phyloP scores from a whole-genome alignment of 768 basidiomycete species.

The Tylopilus plumbeoviolaceoides region DNA sequence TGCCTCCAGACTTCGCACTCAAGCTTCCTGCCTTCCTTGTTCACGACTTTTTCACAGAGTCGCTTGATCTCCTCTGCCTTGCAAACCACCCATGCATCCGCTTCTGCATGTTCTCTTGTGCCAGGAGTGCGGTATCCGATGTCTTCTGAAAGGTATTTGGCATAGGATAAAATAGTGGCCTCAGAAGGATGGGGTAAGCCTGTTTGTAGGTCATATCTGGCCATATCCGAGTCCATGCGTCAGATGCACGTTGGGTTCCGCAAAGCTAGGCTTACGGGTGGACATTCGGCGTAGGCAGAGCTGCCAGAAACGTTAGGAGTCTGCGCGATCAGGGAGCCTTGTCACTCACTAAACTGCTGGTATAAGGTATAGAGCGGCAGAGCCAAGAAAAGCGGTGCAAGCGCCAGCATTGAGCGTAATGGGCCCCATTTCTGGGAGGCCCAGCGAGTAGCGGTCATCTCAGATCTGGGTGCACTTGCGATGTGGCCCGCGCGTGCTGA shows the following conservation, averaged over 20 bases:
- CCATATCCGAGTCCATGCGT: too few species aligned
- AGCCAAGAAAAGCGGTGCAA: constrained; percentile 52
- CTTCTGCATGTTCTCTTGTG: constrained; percentile 80
- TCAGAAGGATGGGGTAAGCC: constrained; percentile 70
- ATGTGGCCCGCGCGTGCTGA: background rate
- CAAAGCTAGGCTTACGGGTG: constrained; percentile 40
- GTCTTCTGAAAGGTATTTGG: constrained; percentile 71
- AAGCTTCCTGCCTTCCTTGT: constrained; percentile 49
- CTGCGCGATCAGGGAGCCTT: background rate
- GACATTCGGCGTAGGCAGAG: constrained; percentile 52
- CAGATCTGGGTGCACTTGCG: background rate
- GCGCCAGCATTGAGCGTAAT: constrained; percentile 49
- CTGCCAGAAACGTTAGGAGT: constrained; percentile 30
- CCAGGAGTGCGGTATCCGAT: constrained; percentile 93
- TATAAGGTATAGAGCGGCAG: constrained; percentile 45
- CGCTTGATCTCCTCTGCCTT: constrained; percentile 58
- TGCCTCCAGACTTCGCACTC: constrained; percentile 92
- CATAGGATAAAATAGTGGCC: constrained; percentile 56
- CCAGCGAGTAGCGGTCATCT: constrained; percentile 7
- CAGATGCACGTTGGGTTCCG: background rate
- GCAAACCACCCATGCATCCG: constrained; percentile 76
- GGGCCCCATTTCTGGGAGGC: constrained; percentile 50
- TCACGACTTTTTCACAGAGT: constrained; percentile 56
- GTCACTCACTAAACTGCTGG: constrained; percentile 44
- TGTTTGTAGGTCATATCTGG: constrained; percentile 49